Base-by-base conservation (phyloP, 441 rosid species). In the Melastoma candidum region DNA sequence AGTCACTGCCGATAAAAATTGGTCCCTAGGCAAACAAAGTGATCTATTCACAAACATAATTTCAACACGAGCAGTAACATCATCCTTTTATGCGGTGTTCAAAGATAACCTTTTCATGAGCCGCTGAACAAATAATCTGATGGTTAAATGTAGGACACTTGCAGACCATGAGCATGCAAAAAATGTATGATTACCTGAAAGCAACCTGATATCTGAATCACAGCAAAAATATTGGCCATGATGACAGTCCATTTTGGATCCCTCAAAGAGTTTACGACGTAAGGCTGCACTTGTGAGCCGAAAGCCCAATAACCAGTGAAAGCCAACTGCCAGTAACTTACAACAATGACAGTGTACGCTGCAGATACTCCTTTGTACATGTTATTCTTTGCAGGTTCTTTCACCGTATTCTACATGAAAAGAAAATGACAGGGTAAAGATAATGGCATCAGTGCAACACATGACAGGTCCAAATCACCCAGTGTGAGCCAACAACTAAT, bases 131-230 rank as follows among this genome's bases (percentile, higher is more conserved):
- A 26, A 7, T 5, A 12, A 7, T 13, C 29, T 4, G 36, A 3
- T 12, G 24, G 22, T 7, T 9, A 44, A 50, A 43, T 4, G 1
- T 25, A 1, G 26, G 41, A 2, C 6, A 3, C 11, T 11, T 41
- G 11, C 2, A 13, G 6, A 32, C 46, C 32, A 5, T 10, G 10
- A 25, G 36, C 14, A 36, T 41, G 25, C 26, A 2, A 52, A 44
- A 36, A 47, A 2, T 10, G 26, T 0, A 44, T 46, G 51, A 7
- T 60, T 44, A 69, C 81, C 76, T 74, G 80, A 71, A 62, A 74
- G 74, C 80, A 77, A 54, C 80, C 85, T 14, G 77, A 67, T 47
- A 80, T 80, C 51, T 77, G 85, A 55, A 72, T 61, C 36, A 71
- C 75, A 0, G 82, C 77, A 58, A 80, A 68, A 51, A 72, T 49